phyloP scores from a whole-genome alignment of 164 flowering plant species.

The Akebia trifoliata region DNA sequence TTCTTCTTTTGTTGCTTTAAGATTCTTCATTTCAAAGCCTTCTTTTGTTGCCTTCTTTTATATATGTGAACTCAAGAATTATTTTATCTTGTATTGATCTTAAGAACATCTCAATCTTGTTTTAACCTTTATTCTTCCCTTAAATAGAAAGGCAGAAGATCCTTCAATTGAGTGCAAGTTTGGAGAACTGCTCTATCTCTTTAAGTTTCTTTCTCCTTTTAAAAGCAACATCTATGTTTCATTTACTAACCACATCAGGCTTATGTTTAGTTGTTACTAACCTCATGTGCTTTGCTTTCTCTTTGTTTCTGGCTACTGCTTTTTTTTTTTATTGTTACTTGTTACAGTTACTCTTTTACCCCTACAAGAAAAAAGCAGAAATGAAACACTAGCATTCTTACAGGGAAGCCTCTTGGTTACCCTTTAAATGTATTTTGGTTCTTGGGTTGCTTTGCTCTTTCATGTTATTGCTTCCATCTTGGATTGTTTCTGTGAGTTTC shows the following conservation, averaged over 20 bases:
- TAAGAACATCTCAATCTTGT: no score
- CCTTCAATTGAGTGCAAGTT: slow-evolving; percentile 21
- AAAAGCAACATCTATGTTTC: not conserved
- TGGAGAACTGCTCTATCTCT: slow-evolving; percentile 8
- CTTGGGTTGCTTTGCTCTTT: no score
- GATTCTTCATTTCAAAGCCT: no score
- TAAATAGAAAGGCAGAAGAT: slow-evolving; percentile 22
- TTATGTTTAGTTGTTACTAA: not conserved
- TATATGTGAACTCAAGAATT: no score
- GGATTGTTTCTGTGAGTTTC: not conserved
- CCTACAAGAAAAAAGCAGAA: not conserved
- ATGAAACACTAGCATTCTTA: not conserved
- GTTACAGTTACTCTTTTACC: not conserved
- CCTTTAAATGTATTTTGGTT: no score
- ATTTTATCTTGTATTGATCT: no score
- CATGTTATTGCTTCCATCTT: not conserved
- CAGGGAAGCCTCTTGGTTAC: not conserved
- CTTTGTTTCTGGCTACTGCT: not conserved
- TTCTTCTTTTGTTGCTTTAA: no score
- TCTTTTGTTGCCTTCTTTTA: no score
- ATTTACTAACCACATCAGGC: no score
- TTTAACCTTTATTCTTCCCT: slow-evolving; percentile 33
- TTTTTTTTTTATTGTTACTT: not conserved
- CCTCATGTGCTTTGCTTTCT: not conserved
- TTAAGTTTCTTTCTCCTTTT: slow-evolving; percentile 2